Conservation (phyloP, 768 basidiomycete genomes). For the Boletus barrowsii region DNA sequence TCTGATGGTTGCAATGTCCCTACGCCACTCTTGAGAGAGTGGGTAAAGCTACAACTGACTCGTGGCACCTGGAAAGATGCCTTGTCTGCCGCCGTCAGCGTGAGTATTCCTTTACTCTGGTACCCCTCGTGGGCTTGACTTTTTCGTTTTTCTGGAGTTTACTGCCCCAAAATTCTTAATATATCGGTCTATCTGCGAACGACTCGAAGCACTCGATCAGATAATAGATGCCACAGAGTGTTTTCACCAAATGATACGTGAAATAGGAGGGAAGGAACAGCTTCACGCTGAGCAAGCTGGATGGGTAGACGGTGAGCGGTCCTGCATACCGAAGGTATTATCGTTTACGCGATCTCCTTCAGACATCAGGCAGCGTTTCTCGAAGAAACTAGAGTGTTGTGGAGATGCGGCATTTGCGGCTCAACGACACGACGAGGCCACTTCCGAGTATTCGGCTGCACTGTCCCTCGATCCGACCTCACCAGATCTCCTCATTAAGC, state of each 20-base stretch:
- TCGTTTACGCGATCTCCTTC: neutral
- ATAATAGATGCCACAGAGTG: neutral
- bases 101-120: neutral
- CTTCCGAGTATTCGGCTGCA: conserved; percentile 3
- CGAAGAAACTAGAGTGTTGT: neutral
- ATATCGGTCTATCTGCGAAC: conserved; percentile 6
- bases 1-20: neutral
- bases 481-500: neutral
- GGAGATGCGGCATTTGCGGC: neutral
- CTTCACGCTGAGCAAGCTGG: neutral
- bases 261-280: neutral
- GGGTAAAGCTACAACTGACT: neutral
- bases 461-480: neutral
- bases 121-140: neutral
- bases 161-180: neutral
- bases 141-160: neutral
- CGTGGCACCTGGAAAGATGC: conserved; percentile 5
- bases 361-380: neutral
- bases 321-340: neutral
- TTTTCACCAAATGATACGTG: neutral
- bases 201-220: neutral
- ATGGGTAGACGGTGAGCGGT: conserved; percentile 3
- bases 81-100: neutral
- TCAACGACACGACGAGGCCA: neutral
- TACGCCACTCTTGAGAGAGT: conserved; percentile 1